Percentiles rank a stretch among this genome's conserved stretches.
phyloP scores from a whole-genome alignment of 2,329 filamentous ascomycete species.

The Pyrenochaeta sp. region DNA sequence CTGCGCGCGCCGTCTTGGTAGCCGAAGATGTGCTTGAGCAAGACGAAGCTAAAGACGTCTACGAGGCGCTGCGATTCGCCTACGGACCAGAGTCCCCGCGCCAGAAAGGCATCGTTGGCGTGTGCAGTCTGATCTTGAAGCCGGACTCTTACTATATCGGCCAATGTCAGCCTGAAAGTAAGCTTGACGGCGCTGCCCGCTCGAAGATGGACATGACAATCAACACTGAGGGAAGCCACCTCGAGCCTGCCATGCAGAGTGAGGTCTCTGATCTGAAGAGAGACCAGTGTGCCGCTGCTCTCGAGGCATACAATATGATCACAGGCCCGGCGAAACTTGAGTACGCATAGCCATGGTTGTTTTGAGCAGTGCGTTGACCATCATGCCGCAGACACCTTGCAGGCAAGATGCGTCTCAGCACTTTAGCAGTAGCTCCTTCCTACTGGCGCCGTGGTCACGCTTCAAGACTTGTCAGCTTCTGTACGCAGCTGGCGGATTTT shows the following conservation, averaged over 20 bases:
- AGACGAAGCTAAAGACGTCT: constrained; percentile 24
- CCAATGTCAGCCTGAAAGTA: constrained; percentile 27
- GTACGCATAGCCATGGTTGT: constrained; percentile 17
- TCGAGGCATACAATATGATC: constrained; percentile 25
- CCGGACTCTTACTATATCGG: constrained; percentile 29
- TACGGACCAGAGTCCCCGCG: constrained; percentile 8
- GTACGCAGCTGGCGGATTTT: constrained; percentile 35
- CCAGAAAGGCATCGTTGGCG: constrained; percentile 30
- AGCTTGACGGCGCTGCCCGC: constrained; percentile 18
- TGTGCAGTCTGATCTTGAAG: constrained; percentile 34
- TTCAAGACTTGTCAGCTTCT: constrained; percentile 32
- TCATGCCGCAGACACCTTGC: constrained; percentile 13
- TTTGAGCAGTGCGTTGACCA: constrained; percentile 5
- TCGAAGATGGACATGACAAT: constrained; percentile 5
- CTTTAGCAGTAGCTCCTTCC: constrained; percentile 32
- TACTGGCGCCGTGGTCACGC: constrained; percentile 43
- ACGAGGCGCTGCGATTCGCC: constrained; percentile 28
- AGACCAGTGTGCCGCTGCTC: constrained; percentile 27
- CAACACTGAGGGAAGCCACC: constrained; percentile 13
- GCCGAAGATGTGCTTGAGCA: constrained; percentile 23
- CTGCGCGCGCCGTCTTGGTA: constrained; percentile 24
- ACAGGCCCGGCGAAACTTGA: constrained; percentile 34
- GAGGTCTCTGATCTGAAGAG: constrained; percentile 14
- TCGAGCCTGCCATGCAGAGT: constrained; percentile 1
- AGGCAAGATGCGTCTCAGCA: constrained; percentile 27